Evolutionary conservation across 1,284 basidiomycete species (phyloP).

Genomic region (Ustilago tritici): DNA sequence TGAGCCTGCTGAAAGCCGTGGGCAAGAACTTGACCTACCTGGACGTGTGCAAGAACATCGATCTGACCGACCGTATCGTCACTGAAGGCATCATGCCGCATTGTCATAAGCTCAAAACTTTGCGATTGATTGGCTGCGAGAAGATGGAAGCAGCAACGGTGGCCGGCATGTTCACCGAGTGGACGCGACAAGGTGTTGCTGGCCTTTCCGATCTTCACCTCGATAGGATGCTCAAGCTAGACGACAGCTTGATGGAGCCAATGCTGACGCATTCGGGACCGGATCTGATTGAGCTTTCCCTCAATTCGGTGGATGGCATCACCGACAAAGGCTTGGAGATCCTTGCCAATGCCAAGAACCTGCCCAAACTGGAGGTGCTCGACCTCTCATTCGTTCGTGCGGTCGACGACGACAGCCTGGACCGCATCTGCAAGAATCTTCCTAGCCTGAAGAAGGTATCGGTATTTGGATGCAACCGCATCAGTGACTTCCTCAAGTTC

Average conservation of each 20-base stretch:
- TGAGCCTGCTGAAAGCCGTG: conserved; percentile 74
- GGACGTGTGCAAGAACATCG: conserved; percentile 76
- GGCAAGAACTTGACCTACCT: conserved; percentile 75
- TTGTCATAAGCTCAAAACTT: conserved; percentile 73
- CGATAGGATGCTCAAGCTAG: conserved; percentile 71
- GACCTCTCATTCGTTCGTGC: conserved; percentile 90
- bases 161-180: conserved; percentile 41
- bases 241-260: conserved; percentile 75
- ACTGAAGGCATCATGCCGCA: conserved; percentile 76
- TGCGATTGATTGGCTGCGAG: conserved; percentile 76
- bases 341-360: conserved; percentile 70
- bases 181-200: conserved; percentile 16
- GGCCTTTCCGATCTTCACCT: conserved; percentile 63
- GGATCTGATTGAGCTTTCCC: conserved; percentile 76
- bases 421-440: conserved; percentile 74
- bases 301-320: conserved; percentile 82
- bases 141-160: conserved; percentile 71
- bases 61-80: conserved; percentile 76
- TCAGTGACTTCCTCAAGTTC: conserved; percentile 53
- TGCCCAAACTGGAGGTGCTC: conserved; percentile 74
- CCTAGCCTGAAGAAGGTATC: conserved; percentile 58
- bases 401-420: conserved; percentile 85
- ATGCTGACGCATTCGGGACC: conserved; percentile 79
- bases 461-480: conserved; percentile 69
- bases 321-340: conserved; percentile 74